Percentiles rank a stretch among this genome's conserved stretches.
Conservation (phyloP, 2,329 filamentous ascomycete genomes). For the Chrysosphaeria jannelii region DNA sequence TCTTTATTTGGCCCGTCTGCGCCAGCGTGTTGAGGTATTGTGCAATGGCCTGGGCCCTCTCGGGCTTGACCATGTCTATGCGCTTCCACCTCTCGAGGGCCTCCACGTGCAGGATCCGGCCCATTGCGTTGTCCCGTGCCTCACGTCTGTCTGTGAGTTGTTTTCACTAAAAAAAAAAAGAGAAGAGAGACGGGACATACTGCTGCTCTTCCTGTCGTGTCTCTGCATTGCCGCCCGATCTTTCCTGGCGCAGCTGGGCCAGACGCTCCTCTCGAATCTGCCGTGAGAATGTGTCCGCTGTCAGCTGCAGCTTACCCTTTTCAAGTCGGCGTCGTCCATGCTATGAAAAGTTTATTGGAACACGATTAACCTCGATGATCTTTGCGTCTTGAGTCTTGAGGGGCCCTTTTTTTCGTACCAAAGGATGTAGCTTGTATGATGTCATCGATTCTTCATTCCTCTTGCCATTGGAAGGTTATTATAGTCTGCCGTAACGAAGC, state of each 20-base stretch:
- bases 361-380: no score
- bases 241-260: slow-evolving; percentile 63
- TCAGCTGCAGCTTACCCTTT: slow-evolving; percentile 7
- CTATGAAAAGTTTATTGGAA: no score
- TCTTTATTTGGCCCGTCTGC: slow-evolving; percentile 54
- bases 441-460: not conserved
- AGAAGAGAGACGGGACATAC: slow-evolving; percentile 1
- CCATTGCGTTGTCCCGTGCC: slow-evolving; percentile 46
- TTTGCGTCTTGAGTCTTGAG: no score
- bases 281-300: not conserved
- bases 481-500: no score
- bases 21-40: slow-evolving; percentile 81
- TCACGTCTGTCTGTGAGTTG: slow-evolving; percentile 14
- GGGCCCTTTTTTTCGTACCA: slow-evolving; percentile 9
- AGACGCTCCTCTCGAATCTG: slow-evolving; percentile 80
- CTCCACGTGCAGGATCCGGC: slow-evolving; percentile 81
- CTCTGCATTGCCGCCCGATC: slow-evolving; percentile 17
- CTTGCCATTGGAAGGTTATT: no score
- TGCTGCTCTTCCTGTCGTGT: slow-evolving; percentile 18
- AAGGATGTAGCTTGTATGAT: not conserved
- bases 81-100: slow-evolving; percentile 78
- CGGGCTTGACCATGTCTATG: slow-evolving; percentile 85
- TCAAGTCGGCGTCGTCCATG: slow-evolving; percentile 13
- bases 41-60: slow-evolving; percentile 69
- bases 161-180: slow-evolving; percentile 3